A percentile compares a stretch with the other conserved stretches of the same genome.
Conservation (phyloP, 306 rosid genomes). For the Acacia crassicarpa region DNA sequence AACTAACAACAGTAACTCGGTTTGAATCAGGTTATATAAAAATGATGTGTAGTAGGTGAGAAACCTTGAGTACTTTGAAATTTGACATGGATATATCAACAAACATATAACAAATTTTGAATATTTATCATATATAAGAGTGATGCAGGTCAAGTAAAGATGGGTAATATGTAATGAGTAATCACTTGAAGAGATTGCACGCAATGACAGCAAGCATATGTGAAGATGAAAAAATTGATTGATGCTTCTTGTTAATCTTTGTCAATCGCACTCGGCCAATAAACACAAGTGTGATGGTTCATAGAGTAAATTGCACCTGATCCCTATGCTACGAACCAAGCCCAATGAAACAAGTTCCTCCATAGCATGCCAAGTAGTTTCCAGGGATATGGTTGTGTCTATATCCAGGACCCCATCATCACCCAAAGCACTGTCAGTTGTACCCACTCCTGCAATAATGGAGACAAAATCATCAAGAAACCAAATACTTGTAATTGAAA, state of each 20-base stretch:
- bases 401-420: slow-evolving; percentile 86
- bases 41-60: neutral
- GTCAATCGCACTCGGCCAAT: neutral
- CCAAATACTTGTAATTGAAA: neutral
- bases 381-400: slow-evolving; percentile 79
- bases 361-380: slow-evolving; percentile 94
- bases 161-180: neutral
- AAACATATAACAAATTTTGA: neutral
- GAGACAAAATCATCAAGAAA: slow-evolving; percentile 19
- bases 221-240: neutral
- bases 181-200: neutral
- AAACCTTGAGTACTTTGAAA: slow-evolving; percentile 1
- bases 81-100: neutral
- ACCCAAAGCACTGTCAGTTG: slow-evolving; percentile 77
- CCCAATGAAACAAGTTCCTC: slow-evolving; percentile 84
- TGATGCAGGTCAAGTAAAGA: slow-evolving; percentile 2
- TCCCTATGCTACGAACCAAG: slow-evolving; percentile 93
- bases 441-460: slow-evolving; percentile 71
- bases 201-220: neutral
- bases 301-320: slow-evolving; percentile 56
- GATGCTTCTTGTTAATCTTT: neutral
- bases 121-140: neutral
- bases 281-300: neutral
- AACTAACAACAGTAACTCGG: neutral
- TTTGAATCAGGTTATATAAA: neutral